These are phyloP conservation scores for Agapanthus africanus DNA, from an alignment of 106 monocot genomes.

Conservation along the genomic window DNA sequence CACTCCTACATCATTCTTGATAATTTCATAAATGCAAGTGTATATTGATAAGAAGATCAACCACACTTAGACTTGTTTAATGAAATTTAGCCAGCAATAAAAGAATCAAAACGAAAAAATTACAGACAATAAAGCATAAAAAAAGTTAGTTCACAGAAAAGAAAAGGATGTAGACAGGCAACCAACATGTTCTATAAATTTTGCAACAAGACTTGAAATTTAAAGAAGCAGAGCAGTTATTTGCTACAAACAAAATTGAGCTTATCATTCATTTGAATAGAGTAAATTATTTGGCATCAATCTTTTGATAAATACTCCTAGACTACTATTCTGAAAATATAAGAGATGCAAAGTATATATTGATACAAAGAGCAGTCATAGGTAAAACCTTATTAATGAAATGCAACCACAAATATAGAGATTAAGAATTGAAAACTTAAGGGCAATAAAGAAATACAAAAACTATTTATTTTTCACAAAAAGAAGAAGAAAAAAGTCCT, in stretches of 20 bases:
- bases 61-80: too few relatives aligned
- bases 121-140: too few relatives aligned
- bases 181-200: neutral
- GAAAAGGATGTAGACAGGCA: too few relatives aligned
- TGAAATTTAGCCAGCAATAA: too few relatives aligned
- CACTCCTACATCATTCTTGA: too few relatives aligned
- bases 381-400: neutral
- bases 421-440: neutral
- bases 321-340: neutral
- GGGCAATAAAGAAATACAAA: slow-evolving; percentile 3
- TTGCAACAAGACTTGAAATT: neutral
- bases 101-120: too few relatives aligned
- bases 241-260: neutral
- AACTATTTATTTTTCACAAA: neutral
- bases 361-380: neutral
- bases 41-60: too few relatives aligned
- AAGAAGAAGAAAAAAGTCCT: neutral
- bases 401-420: neutral
- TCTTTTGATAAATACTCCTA: neutral
- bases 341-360: neutral
- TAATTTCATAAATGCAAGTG: too few relatives aligned
- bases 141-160: too few relatives aligned
- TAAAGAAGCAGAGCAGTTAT: neutral
- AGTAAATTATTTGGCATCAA: too few relatives aligned
- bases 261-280: neutral